Evolutionary conservation across 148 eudicot species (phyloP).

Genomic region (Dysphania ambrosioides): DNA sequence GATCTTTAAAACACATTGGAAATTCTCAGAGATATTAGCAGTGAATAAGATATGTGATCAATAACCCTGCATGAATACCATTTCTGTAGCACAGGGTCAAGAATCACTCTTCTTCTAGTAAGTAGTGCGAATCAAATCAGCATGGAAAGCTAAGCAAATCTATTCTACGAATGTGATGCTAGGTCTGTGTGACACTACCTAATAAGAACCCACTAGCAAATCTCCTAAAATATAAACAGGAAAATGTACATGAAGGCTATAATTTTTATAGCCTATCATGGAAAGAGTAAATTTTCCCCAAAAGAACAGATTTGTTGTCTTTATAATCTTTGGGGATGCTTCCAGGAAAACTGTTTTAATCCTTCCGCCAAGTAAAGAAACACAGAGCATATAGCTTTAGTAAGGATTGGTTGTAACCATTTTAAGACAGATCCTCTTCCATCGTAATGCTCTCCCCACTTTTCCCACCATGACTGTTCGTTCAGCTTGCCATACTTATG

Average conservation of each 20-base stretch:
- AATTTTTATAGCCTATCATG: not conserved
- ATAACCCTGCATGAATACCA: not conserved
- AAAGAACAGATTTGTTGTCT: not conserved
- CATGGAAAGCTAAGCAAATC: not conserved
- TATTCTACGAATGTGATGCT: not conserved
- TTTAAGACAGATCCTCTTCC: constrained; percentile 96
- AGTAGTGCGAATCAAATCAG: too few species aligned
- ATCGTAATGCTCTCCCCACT: constrained; percentile 97
- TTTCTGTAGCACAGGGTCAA: not conserved
- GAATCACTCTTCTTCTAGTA: not conserved
- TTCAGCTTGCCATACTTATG: constrained; percentile 93
- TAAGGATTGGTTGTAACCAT: constrained; percentile 49
- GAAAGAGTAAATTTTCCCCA: not conserved
- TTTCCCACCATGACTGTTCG: constrained; percentile 99
- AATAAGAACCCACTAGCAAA: not conserved
- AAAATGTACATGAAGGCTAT: not conserved
- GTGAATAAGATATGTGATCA: too few species aligned
- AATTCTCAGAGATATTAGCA: not conserved
- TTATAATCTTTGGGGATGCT: not conserved
- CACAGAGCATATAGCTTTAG: not conserved
- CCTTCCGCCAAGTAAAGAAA: not conserved
- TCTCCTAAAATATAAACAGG: not conserved
- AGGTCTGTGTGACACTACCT: not conserved
- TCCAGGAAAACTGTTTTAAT: not conserved
- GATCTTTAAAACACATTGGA: not conserved